Evolutionary conservation across 1,284 basidiomycete species (phyloP).

Genomic region (Puccinia horiana): DNA sequence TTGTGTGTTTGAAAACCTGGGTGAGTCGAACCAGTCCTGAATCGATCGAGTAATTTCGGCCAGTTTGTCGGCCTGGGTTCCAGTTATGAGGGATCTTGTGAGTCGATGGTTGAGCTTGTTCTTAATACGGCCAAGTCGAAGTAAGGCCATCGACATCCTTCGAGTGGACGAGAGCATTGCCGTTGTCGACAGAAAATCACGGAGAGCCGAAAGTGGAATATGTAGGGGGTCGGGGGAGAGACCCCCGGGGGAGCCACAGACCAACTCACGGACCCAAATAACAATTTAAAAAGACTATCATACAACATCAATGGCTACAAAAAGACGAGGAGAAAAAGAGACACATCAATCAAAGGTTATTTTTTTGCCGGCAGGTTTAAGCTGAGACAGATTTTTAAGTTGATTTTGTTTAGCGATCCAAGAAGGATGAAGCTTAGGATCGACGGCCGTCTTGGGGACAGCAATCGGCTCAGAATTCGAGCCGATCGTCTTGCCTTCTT

Average conservation of each 20-base stretch:
- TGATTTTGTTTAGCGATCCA: constrained; percentile 85
- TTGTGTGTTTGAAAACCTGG: constrained; percentile 74
- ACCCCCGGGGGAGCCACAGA: neutral
- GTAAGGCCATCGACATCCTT: neutral
- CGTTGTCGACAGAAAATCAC: neutral
- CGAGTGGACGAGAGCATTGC: neutral
- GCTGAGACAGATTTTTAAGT: constrained; percentile 63
- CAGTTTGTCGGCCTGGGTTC: neutral
- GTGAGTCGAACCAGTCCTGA: constrained; percentile 71
- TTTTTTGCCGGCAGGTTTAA: constrained; percentile 31
- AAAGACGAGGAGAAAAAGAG: neutral
- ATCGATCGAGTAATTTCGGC: constrained; percentile 56
- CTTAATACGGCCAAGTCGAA: neutral
- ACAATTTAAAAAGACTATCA: neutral
- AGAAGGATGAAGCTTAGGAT: constrained; percentile 72
- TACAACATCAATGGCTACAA: neutral
- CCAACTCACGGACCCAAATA: neutral
- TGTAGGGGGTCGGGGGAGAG: neutral
- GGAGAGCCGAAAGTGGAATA: neutral
- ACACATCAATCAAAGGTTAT: constrained; percentile 39
- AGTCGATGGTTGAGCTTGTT: neutral
- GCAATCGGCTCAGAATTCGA: neutral
- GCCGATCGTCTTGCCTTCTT: neutral
- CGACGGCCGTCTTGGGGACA: constrained; percentile 57
- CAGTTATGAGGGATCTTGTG: neutral